These are phyloP conservation scores for Lyophyllum semitale DNA, from an alignment of 768 basidiomycete genomes.

Conservation along the genomic window DNA sequence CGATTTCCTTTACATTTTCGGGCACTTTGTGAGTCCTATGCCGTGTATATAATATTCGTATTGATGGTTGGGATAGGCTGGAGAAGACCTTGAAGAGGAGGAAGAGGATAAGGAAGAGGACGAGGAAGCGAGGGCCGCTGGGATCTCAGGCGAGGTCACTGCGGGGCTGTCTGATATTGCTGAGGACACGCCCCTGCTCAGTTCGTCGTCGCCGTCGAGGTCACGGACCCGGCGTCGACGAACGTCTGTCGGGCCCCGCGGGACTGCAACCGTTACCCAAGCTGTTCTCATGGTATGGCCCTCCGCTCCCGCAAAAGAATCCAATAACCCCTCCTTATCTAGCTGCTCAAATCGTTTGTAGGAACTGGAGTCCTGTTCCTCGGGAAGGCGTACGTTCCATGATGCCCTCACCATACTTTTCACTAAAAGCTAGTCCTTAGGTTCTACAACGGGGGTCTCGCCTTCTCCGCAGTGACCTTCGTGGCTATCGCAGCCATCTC, in stretches of 20 bases:
- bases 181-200: conserved; percentile 63
- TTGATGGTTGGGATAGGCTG: conserved; percentile 55
- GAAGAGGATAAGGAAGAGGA: conserved; percentile 80
- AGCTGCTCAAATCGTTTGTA: conserved; percentile 92
- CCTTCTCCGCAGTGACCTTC: conserved; percentile 84
- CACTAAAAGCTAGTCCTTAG: conserved; percentile 34
- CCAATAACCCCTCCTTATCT: conserved; percentile 8
- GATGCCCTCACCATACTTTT: conserved; percentile 2
- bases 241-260: conserved; percentile 61
- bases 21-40: conserved; percentile 81
- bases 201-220: conserved; percentile 37
- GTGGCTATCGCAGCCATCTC: conserved; percentile 83
- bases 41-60: neutral
- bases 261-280: conserved; percentile 89
- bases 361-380: conserved; percentile 96
- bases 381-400: conserved; percentile 77
- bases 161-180: conserved; percentile 28
- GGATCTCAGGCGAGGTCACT: conserved; percentile 11
- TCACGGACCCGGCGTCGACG: conserved; percentile 58
- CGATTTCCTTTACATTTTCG: conserved; percentile 92
- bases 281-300: conserved; percentile 86
- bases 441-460: conserved; percentile 92
- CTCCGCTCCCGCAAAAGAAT: neutral
- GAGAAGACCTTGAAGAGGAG: conserved; percentile 88
- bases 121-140: conserved; percentile 45